Evolutionary conservation across 1,284 basidiomycete species (phyloP).

Genomic region (Fomitopsis betulina): DNA sequence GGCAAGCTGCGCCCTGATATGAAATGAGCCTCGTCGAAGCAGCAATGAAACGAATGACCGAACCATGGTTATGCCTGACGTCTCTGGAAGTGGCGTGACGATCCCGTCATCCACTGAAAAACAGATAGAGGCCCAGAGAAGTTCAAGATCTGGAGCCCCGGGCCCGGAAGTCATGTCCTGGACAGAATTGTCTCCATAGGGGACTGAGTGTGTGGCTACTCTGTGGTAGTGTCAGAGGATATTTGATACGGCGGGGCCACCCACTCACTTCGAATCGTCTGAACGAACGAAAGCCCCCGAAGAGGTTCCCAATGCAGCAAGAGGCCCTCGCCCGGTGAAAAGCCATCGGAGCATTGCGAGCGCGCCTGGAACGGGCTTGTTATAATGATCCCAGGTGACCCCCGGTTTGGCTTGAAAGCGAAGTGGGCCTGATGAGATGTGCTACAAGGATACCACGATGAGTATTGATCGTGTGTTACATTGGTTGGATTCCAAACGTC

Average conservation of each 20-base stretch:
- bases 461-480: too few relatives aligned
- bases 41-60: background rate
- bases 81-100: too few relatives aligned
- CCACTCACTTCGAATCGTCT: conserved; percentile 24
- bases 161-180: conserved; percentile 24
- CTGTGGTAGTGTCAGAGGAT: too few relatives aligned
- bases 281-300: conserved; percentile 28
- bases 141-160: conserved; percentile 34
- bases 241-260: too few relatives aligned
- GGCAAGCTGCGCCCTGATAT: conserved; percentile 18
- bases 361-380: too few relatives aligned
- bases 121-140: too few relatives aligned
- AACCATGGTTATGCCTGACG: too few relatives aligned
- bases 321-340: conserved; percentile 27
- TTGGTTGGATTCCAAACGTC: conserved; percentile 25
- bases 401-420: conserved; percentile 25
- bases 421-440: conserved; percentile 25
- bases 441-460: conserved; percentile 20
- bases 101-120: conserved; percentile 22
- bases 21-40: too few relatives aligned
- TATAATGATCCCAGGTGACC: too few relatives aligned
- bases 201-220: too few relatives aligned
- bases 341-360: conserved; percentile 31
- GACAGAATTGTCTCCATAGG: too few relatives aligned
- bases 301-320: conserved; percentile 18